Base-by-base conservation (phyloP, 2,329 filamentous ascomycete species). In the Talaromyces funiculosus region DNA sequence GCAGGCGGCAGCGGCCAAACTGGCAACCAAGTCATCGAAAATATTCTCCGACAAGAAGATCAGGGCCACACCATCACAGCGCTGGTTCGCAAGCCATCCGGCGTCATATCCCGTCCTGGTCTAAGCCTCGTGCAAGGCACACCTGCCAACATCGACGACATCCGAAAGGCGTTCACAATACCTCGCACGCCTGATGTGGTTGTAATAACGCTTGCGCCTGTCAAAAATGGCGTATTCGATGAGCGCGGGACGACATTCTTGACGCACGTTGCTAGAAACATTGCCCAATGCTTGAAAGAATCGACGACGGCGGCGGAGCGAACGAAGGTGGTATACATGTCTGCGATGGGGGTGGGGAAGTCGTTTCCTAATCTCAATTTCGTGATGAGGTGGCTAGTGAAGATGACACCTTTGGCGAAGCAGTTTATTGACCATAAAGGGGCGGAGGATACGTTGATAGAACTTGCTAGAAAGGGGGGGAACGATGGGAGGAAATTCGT, bases 1-100 rank as follows among this genome's bases (percentile, higher is more conserved):
- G 51, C 29, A 16, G 60, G 60, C 9, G 60, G 60, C 20, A 62
- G 51, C 45, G 60, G 60, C 49, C 60, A 59, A 40, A 62, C 60
- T 2, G 60, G 60, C n/a, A 47, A 33, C 42, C 40, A 47, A 4
- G 60, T 59, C n/a, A 59, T 62, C 26, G 47, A 49, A 9, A 53
- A 56, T n/a, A 33, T 62, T 4, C 4, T 59, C 24, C 37, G 43
- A 16, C 55, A 56, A 59, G 22, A 56, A 58, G 18, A 29, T 4
- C 29, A 24, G 45, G 45, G 18, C n/a, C 54, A 61, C 53, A 61
- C 60, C 16, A 18, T 54, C 12, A 61, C 60, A 16, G 60, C 60
- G 12, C 49, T 61, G 12, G 54, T 61, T 18, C 60, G 60, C 45
- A 61, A 54, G 24, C 45, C 47, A 37, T 20, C 54, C 22, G 18